These are phyloP conservation scores for Pseudogymnoascus sp. DNA, from an alignment of 2,329 filamentous ascomycete species.

Conservation along the genomic window DNA sequence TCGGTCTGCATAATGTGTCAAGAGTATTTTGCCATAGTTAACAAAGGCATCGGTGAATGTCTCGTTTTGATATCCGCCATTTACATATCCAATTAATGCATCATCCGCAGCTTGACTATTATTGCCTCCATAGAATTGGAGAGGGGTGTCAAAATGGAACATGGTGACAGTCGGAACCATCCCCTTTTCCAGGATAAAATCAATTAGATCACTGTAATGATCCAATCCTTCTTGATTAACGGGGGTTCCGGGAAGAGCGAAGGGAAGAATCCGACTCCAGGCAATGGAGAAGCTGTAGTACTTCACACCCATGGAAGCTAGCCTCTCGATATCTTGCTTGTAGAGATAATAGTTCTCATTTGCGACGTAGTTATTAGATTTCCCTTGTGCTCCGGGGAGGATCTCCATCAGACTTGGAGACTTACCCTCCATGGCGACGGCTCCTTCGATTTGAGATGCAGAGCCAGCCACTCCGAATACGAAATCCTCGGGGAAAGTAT, in stretches of 20 bases:
- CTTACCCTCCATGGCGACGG: conserved; percentile 34
- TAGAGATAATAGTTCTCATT: conserved; percentile 47
- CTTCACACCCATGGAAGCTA: conserved; percentile 42
- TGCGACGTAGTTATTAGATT: conserved; percentile 27
- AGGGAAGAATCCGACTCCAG: conserved; percentile 45
- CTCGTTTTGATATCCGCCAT: conserved; percentile 36
- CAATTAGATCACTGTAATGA: conserved; percentile 45
- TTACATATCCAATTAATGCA: conserved; percentile 27
- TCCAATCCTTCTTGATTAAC: conserved; percentile 42
- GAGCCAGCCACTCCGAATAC: conserved; percentile 39
- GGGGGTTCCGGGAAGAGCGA: conserved; percentile 39
- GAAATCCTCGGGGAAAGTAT: conserved; percentile 42
- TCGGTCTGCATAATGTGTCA: conserved; percentile 42
- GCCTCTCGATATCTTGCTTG: conserved; percentile 45
- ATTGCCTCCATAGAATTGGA: conserved; percentile 34
- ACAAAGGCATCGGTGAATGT: conserved; percentile 43
- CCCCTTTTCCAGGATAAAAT: conserved; percentile 40
- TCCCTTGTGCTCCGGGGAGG: conserved; percentile 5
- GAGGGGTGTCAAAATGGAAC: conserved; percentile 41
- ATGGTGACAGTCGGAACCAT: conserved; percentile 41
- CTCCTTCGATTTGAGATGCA: conserved; percentile 38
- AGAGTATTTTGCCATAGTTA: conserved; percentile 42
- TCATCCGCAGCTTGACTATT: conserved; percentile 16
- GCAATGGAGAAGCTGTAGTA: conserved; percentile 45
- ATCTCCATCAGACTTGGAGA: conserved; percentile 34